Evolutionary conservation across 2,329 filamentous ascomycete species (phyloP), one percentile per base, ranked within the genome.

Genomic region (Microsporum canis): DNA sequence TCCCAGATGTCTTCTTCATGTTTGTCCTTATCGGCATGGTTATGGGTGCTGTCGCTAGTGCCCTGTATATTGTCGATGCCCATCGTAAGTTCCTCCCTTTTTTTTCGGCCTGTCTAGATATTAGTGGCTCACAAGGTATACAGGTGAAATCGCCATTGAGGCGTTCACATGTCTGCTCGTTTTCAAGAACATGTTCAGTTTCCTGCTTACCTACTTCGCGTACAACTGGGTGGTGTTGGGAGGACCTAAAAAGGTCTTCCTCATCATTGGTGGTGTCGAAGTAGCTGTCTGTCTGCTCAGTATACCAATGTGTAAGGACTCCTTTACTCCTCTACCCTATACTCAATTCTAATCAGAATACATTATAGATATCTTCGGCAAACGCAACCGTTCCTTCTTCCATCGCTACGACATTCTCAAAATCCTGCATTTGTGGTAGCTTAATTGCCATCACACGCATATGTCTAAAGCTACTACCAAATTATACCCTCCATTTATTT

Each of bases 131-230:
- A 56, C 65, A 69, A 51, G 17, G 17, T 69, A 33, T 27, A 27
- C 59, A 88, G 87, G 86, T 5, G 86, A 92, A 64, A 84, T 95
- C 61, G 84, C 89, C 0, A 84, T 96, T 56, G 91, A 96, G 74
- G 88, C 86, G 5, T 95, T 96, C 72, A 96, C 91, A 0, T 89
- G 89, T 74, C 83, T 94, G 71, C 82, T 96, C 65, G 86, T 96
- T 60, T 96, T 96, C 80, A 96, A 96, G 76, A 96, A 96, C 74
- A 82, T 96, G 64, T 95, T 96, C 76, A 88, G 86, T 64, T 96
- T 95, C 68, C 84, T 85, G 5, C 77, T 96, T 61, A 95, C 91
- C 0, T 95, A 86, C 71, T 87, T 84, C 66, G 90, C 89, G 0
- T 95, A 89, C 68, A 80, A 91, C 61, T 96, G 92, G 91, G 79